Evolutionary conservation across 106 monocot genomes (phyloP), one percentile per base, ranked within the genome.

Genomic region (Alisma plantagoaquatica): DNA sequence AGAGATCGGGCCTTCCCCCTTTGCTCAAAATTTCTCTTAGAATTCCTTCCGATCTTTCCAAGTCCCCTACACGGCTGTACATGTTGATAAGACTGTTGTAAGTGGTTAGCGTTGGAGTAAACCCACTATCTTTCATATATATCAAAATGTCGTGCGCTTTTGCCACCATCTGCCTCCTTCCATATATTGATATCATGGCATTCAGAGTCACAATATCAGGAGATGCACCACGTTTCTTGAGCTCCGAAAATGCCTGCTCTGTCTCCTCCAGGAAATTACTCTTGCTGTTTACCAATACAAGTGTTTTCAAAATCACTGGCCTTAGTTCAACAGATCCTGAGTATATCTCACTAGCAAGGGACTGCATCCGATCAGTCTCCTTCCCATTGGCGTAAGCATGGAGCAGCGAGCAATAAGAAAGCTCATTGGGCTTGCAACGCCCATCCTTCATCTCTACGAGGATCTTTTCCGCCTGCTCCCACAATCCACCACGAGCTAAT

Each of bases 171-270:
- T 71, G 70, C 43, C 72, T 81, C 62, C 74, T 73, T 30, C 98
- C 98, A 63, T 98, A 98, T 54, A 98, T 77, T 2, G 98, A 81
- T 0, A 98, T 52, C 98, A 98, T 90, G 33, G 98, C 98, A 65
- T 98, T 98, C 60, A 98, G 63, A 44, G 85, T 77, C 24, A 57
- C 86, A 46, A 98, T 82, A 51, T 98, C 98, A 32, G 60, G 82
- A 9, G 85, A 90, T 49, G 63, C 74, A 2, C 76, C 82, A 62
- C 79, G 81, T 51, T 67, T 76, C 68, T 31, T 85, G 55, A 98
- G 60, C 58, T 90, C 82, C 53, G 49, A 47, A 54, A 82, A 98
- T 24, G 98, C 85, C 25, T 64, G 55, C 47, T 90, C 90, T 2
- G 90, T 70, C 32, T 90, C 81, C 5, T 21, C 18, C 48, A 98